phyloP scores from a whole-genome alignment of 2,329 filamentous ascomycete species.

The Tolypocladium tropicale region DNA sequence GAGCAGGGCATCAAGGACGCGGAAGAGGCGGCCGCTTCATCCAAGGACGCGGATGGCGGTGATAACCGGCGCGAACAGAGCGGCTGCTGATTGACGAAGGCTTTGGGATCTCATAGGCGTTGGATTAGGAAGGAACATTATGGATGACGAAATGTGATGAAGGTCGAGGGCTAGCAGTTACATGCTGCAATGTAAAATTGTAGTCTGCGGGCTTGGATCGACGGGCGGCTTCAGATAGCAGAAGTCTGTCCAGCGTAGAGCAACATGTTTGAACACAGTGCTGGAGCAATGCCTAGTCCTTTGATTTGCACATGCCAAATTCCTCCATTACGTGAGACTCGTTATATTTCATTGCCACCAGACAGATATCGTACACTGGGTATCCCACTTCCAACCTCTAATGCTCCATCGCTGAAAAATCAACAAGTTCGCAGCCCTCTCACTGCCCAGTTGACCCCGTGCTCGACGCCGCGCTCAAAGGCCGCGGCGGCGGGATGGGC shows the following conservation, averaged over 20 bases:
- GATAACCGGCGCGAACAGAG: slow-evolving; percentile 39
- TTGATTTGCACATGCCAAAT: background rate
- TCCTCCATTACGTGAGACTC: background rate
- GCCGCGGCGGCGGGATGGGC: slow-evolving; percentile 22
- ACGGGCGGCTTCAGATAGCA: background rate
- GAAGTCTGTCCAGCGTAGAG: background rate
- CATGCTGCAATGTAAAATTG: background rate
- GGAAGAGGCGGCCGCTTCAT: slow-evolving; percentile 37
- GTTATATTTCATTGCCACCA: background rate
- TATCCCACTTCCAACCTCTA: background rate
- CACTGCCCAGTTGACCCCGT: slow-evolving; percentile 31
- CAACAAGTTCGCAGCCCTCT: background rate
- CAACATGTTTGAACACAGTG: background rate
- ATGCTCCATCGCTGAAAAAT: background rate
- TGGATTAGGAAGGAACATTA: background rate
- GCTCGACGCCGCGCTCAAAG: slow-evolving; percentile 29
- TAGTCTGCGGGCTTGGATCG: background rate
- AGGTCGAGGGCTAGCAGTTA: background rate
- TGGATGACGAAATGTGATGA: background rate
- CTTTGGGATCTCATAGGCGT: background rate
- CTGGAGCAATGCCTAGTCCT: background rate
- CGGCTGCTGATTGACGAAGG: slow-evolving; percentile 34
- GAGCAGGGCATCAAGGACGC: slow-evolving; percentile 61
- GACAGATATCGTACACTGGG: background rate
- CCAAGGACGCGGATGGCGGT: slow-evolving; percentile 20